Evolutionary conservation across 2,329 filamentous ascomycete genomes (phyloP), one percentile per base, ranked within the genome.

Genomic region (Clonostachys chloroleuca): DNA sequence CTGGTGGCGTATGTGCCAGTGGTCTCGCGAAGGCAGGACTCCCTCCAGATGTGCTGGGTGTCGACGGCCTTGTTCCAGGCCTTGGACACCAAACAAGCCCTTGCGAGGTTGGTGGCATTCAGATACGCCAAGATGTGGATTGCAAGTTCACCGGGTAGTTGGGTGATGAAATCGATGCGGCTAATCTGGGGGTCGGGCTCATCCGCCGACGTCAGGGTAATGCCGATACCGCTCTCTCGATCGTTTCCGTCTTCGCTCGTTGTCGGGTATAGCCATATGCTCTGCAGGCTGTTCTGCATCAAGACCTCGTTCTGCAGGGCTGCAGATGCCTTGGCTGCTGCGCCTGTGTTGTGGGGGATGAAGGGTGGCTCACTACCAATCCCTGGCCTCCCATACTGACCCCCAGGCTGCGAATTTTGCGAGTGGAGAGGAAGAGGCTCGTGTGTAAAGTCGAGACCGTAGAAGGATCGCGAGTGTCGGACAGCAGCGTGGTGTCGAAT

Each of bases 171-270:
- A 60, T 86, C 81, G 13, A 82, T 66, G 42, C 74, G 71, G 58
- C 70, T 75, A 49, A 81, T 80, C 34, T 65, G 59, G 9, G 60
- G 61, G n/a, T 59, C 61, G 6, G 54, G 55, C 12, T 70, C 64
- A 5, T 68, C 68, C 16, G 69, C 64, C 16, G 70, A 61, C 2
- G 75, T 74, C 3, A 83, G 63, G 1, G 74, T 69, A 44, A 86
- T 84, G 34, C 80, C 81, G 45, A 86, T 83, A 17, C 81, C 81
- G 54, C 83, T 85, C 63, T 86, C 81, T 24, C 74, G 69, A 53
- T 86, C 81, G 52, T 76, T 80, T 43, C 65, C 67, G 16, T 77
- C 74, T 3, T 80, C 74, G 34, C 60, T 62, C 2, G 58, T 56
- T 17, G 60, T 55, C 5, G 65, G 61, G 9, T 68, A 59, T 8